Percentiles rank a stretch among this genome's conserved stretches.
Evolutionary conservation across 306 rosid species (phyloP).

Genomic region (Parietaria judaica): DNA sequence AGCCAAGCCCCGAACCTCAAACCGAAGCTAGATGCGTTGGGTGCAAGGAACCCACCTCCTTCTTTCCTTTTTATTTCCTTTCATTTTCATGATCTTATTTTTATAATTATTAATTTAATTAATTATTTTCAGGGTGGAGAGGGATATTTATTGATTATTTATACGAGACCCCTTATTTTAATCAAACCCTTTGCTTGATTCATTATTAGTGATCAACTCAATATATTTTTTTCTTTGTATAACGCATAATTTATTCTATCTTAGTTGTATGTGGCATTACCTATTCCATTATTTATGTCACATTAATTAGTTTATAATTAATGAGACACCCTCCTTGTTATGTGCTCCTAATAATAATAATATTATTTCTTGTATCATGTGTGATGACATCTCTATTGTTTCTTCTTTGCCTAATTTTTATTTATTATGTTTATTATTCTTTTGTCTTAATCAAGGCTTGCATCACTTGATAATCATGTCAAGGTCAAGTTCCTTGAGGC

Average conservation of each 20-base stretch:
- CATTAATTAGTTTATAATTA: not conserved
- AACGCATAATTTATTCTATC: not conserved
- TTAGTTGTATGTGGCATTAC: slow-evolving; percentile 21
- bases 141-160: not conserved
- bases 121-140: not conserved
- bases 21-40: slow-evolving; percentile 46
- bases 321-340: slow-evolving; percentile 1
- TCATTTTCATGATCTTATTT: slow-evolving; percentile 48
- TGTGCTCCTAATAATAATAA: slow-evolving; percentile 6
- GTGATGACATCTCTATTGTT: slow-evolving; percentile 12
- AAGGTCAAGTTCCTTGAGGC: not conserved
- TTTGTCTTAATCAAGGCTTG: slow-evolving; percentile 32
- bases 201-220: slow-evolving; percentile 18
- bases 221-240: slow-evolving; percentile 7
- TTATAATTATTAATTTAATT: not conserved
- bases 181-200: slow-evolving; percentile 18
- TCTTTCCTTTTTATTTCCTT: slow-evolving; percentile 57
- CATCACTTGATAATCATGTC: slow-evolving; percentile 11
- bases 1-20: slow-evolving; percentile 35
- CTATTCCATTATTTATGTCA: slow-evolving; percentile 7
- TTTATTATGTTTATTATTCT: not conserved
- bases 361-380: not conserved
- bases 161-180: not conserved
- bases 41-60: slow-evolving; percentile 78
- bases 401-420: slow-evolving; percentile 8